A percentile compares a stretch with the other conserved stretches of the same genome.
Conservation (phyloP, 306 rosid species). For the Cucurbita maxima region DNA sequence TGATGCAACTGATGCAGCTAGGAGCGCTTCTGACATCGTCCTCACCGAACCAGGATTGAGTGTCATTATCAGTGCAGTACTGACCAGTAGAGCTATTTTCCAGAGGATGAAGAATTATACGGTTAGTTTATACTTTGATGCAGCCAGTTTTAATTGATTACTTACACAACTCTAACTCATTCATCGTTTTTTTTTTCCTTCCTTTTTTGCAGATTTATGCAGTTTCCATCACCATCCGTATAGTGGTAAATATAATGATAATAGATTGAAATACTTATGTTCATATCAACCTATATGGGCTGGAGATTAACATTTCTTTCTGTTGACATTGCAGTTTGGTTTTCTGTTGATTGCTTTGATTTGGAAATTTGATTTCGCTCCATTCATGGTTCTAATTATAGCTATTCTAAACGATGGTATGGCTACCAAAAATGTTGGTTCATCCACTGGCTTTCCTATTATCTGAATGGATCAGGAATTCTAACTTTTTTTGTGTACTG, state of each 20-base stretch:
- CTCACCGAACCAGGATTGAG: conserved; percentile 98
- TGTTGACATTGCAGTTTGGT: conserved; percentile 57
- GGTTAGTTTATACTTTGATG: conserved; percentile 31
- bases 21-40: conserved; percentile 93
- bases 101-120: conserved; percentile 99
- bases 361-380: conserved; percentile 93
- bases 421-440: conserved; percentile 3
- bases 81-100: conserved; percentile 96
- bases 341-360: conserved; percentile 91
- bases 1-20: conserved; percentile 98
- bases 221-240: conserved; percentile 95
- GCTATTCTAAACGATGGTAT: conserved; percentile 92
- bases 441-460: not conserved
- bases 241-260: conserved; percentile 60
- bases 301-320: not conserved
- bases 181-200: not conserved
- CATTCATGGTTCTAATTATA: conserved; percentile 92
- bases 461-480: not conserved
- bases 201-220: conserved; percentile 69
- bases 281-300: not conserved
- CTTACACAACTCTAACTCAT: not conserved
- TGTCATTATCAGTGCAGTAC: conserved; percentile 93
- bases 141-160: not conserved
- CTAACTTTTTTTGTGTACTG: not conserved
- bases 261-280: not conserved